Evolutionary conservation across 2,329 filamentous ascomycete species (phyloP), one percentile per base, ranked within the genome.

Genomic region (Drechslerella stenobrocha): DNA sequence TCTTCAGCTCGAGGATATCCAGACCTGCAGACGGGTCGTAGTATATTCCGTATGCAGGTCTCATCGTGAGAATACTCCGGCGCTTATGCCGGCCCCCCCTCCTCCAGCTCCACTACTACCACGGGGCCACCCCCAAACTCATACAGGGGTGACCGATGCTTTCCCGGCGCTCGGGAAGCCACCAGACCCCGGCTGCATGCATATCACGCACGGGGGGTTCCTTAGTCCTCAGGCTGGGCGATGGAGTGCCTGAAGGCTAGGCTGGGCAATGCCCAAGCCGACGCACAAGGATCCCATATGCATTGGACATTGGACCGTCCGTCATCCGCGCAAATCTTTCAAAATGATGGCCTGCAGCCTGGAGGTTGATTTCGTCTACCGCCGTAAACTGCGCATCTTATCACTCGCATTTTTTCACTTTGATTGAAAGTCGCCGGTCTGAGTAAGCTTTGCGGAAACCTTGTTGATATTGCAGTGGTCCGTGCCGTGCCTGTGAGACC

Each of bases 121-220:
- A 37, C 11, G 34, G 11, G 34, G 11, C 34, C 11, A 15, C 11
- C 34, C 11, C 34, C 34, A 37, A 15, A 13, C 30, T 13, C 6
- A 13, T 6, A 6, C 11, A 9, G 34, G 3, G 3, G 11, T 9
- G 34, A 5, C 11, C 34, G 34, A 15, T 13, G 34, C 34, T 3
- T n/a, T 18, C 37, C 37, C 37, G 37, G 37, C 22, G 37, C 15
- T 20, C 37, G 37, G 37, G 37, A 42, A 42, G 37, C 37, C 37
- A 42, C 37, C 18, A 18, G 22, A 42, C 15, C 37, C 37, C 37
- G 37, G 37, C 22, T n/a, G 37, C 13, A n/a, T 42, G 37, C 37
- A 42, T 42, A 20, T 18, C 11, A 30, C 28, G 5, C 28, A 30
- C 28, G 11, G 11, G 11, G 28, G 28, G 11, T 5, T 11, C 5